Evolutionary conservation across 176 grass and related monocot genomes (phyloP).

Genomic region (Triticum dicoccoides): DNA sequence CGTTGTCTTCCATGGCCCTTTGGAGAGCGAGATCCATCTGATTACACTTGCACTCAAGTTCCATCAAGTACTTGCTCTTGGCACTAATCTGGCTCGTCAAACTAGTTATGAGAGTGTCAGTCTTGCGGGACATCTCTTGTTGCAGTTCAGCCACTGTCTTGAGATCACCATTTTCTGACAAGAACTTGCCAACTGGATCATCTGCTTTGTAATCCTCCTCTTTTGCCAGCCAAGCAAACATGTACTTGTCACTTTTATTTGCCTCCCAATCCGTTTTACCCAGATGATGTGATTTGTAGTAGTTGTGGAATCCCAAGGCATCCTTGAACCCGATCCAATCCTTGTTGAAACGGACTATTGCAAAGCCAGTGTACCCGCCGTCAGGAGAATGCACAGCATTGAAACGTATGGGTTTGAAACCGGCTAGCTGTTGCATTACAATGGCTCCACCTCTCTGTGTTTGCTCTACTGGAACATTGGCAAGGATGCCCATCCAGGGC

Average conservation of each 20-base stretch:
- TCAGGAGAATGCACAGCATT: background rate
- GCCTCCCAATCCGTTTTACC: conserved; percentile 45
- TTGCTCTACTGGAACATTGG: conserved; percentile 38
- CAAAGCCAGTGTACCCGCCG: conserved; percentile 33
- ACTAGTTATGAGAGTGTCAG: conserved; percentile 40
- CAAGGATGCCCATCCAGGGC: conserved; percentile 57
- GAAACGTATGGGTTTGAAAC: conserved; percentile 27
- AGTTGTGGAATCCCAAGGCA: conserved; percentile 50
- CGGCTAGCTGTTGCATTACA: conserved; percentile 31
- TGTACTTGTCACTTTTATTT: background rate
- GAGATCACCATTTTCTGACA: conserved; percentile 40
- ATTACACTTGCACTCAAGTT: conserved; percentile 44
- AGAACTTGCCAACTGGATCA: conserved; percentile 37
- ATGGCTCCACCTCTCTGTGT: background rate
- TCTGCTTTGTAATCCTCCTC: conserved; percentile 39
- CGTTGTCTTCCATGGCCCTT: conserved; percentile 46
- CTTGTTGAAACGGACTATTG: conserved; percentile 40
- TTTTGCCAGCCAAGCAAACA: conserved; percentile 48
- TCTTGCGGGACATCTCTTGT: conserved; percentile 31
- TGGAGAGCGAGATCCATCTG: conserved; percentile 41
- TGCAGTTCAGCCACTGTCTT: conserved; percentile 43
- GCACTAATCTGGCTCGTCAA: conserved; percentile 39
- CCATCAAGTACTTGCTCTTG: conserved; percentile 37
- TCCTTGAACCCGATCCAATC: conserved; percentile 66
- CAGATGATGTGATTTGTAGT: conserved; percentile 26